Conservation (phyloP, 352 stramenopile genomes). For the Pilasporangium apinafurcum region DNA sequence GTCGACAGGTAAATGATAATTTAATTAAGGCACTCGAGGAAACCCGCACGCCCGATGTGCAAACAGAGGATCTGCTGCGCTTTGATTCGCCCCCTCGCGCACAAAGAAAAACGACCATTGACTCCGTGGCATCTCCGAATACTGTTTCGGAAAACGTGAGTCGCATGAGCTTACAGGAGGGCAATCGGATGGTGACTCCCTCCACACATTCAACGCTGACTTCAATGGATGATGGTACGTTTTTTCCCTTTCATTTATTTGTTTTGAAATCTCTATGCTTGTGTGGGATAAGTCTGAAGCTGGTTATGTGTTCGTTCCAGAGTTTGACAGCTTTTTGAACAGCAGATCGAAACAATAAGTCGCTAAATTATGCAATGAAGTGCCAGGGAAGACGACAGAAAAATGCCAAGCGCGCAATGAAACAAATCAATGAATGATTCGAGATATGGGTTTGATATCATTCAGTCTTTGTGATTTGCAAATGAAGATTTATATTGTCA, state of each 20-base stretch:
- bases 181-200: neutral
- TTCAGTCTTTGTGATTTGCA: too few relatives aligned
- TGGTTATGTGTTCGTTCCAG: conserved; percentile 6
- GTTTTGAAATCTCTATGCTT: too few relatives aligned
- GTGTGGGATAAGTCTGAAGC: too few relatives aligned
- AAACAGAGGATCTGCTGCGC: conserved; percentile 37
- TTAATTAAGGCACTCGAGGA: conserved; percentile 77
- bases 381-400: conserved; percentile 5
- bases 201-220: conserved; percentile 18
- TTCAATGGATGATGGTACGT: conserved; percentile 39
- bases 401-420: neutral
- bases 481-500: neutral
- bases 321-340: conserved; percentile 45
- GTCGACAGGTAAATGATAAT: conserved; percentile 64
- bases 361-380: too few relatives aligned
- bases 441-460: too few relatives aligned
- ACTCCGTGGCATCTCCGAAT: too few relatives aligned
- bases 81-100: conserved; percentile 51
- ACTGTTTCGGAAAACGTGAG: too few relatives aligned
- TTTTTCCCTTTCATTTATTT: too few relatives aligned
- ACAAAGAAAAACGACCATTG: conserved; percentile 13
- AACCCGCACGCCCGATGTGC: conserved; percentile 13
- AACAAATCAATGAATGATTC: neutral
- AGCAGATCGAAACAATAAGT: conserved; percentile 19
- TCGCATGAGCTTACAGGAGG: conserved; percentile 23